A percentile compares a stretch with the other conserved stretches of the same genome.
phyloP scores from a whole-genome alignment of 768 basidiomycete genomes.

The Mrakia hoshinonis region DNA sequence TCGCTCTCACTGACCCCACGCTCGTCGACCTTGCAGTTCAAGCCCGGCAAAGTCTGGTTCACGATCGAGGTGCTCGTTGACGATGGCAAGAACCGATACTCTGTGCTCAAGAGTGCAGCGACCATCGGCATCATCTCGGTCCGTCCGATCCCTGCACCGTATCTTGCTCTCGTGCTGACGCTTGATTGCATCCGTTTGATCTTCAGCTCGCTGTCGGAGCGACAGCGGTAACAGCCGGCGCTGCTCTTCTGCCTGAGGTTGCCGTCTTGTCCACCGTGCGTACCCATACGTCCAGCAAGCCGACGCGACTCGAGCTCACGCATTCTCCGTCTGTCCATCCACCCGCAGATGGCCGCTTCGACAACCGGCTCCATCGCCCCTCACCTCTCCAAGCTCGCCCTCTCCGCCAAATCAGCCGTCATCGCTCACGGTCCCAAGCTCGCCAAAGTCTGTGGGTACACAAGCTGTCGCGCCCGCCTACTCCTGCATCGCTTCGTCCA shows the following conservation, averaged over 20 bases:
- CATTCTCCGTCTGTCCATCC: neutral
- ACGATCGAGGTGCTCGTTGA: conserved; percentile 23
- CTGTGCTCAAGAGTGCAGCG: conserved; percentile 14
- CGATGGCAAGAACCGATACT: conserved; percentile 24
- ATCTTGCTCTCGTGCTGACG: neutral
- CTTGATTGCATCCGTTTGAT: no score
- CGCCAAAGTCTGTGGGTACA: conserved; percentile 16
- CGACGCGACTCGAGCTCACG: neutral
- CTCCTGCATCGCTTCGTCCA: neutral
- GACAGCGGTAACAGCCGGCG: conserved; percentile 22
- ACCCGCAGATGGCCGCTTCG: conserved; percentile 7
- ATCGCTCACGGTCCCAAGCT: conserved; percentile 14
- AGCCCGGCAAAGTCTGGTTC: conserved; percentile 29
- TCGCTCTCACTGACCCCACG: neutral
- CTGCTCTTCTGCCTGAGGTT: conserved; percentile 18
- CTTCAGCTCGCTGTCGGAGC: conserved; percentile 18
- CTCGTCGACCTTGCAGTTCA: neutral
- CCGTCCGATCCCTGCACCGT: neutral
- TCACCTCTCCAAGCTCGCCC: neutral
- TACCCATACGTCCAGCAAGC: neutral
- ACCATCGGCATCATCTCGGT: conserved; percentile 24
- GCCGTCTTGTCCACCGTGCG: conserved; percentile 6
- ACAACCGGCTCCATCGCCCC: neutral
- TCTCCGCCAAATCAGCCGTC: conserved; percentile 12
- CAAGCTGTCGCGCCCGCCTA: no score